Conservation (phyloP, 176 grass and related monocot genomes). For the Aegilops sharonensis region DNA sequence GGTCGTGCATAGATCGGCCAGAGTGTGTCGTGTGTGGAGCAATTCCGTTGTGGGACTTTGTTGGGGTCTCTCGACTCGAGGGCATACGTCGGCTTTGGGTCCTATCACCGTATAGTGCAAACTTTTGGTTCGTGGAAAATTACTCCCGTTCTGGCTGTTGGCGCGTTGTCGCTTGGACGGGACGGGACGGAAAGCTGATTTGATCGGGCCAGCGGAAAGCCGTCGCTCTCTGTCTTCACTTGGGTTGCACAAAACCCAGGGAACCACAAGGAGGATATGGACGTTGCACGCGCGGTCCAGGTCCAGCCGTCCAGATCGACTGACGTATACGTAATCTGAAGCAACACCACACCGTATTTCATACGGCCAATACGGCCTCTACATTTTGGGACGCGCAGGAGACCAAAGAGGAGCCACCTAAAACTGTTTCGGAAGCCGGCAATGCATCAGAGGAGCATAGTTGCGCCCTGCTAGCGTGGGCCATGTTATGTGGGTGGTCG, state of each 20-base stretch:
- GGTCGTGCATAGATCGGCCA: too few relatives aligned
- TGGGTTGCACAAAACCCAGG: background rate
- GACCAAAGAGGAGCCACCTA: background rate
- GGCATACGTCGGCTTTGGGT: background rate
- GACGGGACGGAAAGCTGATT: slow-evolving; percentile 6
- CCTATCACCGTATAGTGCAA: slow-evolving; percentile 1
- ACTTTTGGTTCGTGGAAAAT: background rate
- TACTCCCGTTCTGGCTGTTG: background rate
- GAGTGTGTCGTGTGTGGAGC: too few relatives aligned
- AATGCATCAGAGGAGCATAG: too few relatives aligned
- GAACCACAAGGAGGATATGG: background rate
- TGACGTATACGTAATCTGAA: too few relatives aligned
- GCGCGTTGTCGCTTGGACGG: background rate
- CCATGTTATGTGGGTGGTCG: background rate
- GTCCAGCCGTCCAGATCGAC: too few relatives aligned
- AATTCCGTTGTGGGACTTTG: background rate
- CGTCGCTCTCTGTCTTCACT: slow-evolving; percentile 7
- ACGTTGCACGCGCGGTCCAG: background rate
- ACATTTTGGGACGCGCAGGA: background rate
- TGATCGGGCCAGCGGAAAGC: background rate
- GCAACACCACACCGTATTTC: background rate
- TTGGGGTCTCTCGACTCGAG: background rate
- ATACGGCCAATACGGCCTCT: background rate
- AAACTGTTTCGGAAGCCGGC: background rate
- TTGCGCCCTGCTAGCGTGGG: background rate